These are phyloP conservation scores for Debaryomyces sp. DNA, from an alignment of 1,139 yeast species.

Conservation along the genomic window DNA sequence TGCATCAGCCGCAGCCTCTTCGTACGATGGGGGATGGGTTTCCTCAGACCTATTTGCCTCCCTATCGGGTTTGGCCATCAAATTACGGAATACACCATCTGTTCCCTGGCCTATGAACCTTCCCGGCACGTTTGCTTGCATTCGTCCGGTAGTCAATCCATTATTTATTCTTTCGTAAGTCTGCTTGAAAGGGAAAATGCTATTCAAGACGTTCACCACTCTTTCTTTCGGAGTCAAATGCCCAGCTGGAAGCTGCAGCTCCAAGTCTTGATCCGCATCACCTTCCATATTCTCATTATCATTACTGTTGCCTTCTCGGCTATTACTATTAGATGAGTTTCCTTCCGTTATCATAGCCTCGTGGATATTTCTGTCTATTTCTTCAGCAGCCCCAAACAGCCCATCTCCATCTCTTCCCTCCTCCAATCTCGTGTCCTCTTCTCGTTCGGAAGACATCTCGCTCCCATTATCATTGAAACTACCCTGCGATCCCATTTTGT, in stretches of 20 bases:
- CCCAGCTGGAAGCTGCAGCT: conserved; percentile 11
- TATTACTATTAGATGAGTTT: conserved; percentile 6
- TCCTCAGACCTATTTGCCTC: conserved; percentile 44
- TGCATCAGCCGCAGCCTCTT: conserved; percentile 92
- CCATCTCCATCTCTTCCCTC: neutral
- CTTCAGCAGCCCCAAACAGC: conserved; percentile 8
- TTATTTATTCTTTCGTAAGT: conserved; percentile 49
- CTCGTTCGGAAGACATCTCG: conserved; percentile 2
- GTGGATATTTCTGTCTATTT: conserved; percentile 20
- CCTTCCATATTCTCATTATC: neutral
- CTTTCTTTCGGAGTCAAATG: conserved; percentile 32
- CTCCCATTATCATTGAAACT: conserved; percentile 2
- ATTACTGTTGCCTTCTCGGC: neutral
- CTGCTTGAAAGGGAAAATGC: conserved; percentile 42
- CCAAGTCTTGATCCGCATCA: conserved; percentile 7
- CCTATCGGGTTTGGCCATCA: conserved; percentile 81
- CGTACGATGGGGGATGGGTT: conserved; percentile 82
- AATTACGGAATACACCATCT: conserved; percentile 92
- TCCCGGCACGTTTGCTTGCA: conserved; percentile 49
- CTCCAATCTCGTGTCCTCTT: conserved; percentile 11
- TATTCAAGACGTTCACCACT: conserved; percentile 34
- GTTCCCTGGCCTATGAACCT: conserved; percentile 57
- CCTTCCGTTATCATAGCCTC: conserved; percentile 16
- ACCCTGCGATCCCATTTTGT: conserved; percentile 1
- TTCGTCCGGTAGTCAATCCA: conserved; percentile 47